Base-by-base conservation (phyloP, 148 eudicot genomes). In the Agrostemma githago region DNA sequence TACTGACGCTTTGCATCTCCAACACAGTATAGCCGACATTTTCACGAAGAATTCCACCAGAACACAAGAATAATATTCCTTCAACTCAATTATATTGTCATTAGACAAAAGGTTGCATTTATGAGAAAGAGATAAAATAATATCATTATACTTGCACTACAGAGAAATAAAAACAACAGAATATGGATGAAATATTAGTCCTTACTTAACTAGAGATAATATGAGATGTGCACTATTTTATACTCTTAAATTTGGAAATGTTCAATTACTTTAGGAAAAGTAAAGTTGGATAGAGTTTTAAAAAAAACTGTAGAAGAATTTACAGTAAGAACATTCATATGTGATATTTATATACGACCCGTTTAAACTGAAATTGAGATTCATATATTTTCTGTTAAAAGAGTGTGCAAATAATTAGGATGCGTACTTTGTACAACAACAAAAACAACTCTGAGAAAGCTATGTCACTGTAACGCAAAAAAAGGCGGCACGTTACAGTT, bases 401-500 rank as follows among this genome's bases (percentile, higher is more conserved):
- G 64, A 53, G 19, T 63, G 68, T 46, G 66, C 71, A 82, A 75
- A 60, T 62, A 68, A 70, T 74, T 66, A 58, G 70, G 68, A 46
- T 71, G 68, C 84, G 66, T 77, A 73, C 61, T 78, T 58, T 76
- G 71, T 91, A 89, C 90, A 88, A 80, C 78, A 67, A 62, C 72
- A 66, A 74, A 9, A 15, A 26, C 71, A 66, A 66, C 58, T 72
- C 88, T 78, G 70, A 76, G 62, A 75, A 62, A 21, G 72, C 72
- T 79, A 67, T 56, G 68, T 75, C 65, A 76, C 74, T 58, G 66
- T 69, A 72, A 74, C 78, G 43, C 77, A 71, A 74, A 76, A 78
- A 41, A 71, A 74, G 74, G 48, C 67, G 58, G 74, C 81, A 66
- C 42, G 80, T 84, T 89, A 88, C 89, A 91, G 89, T 85, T 89